Evolutionary conservation across 1,139 yeast genomes (phyloP), one percentile per base, ranked within the genome.

Genomic region (Kluyveromyces sp.): DNA sequence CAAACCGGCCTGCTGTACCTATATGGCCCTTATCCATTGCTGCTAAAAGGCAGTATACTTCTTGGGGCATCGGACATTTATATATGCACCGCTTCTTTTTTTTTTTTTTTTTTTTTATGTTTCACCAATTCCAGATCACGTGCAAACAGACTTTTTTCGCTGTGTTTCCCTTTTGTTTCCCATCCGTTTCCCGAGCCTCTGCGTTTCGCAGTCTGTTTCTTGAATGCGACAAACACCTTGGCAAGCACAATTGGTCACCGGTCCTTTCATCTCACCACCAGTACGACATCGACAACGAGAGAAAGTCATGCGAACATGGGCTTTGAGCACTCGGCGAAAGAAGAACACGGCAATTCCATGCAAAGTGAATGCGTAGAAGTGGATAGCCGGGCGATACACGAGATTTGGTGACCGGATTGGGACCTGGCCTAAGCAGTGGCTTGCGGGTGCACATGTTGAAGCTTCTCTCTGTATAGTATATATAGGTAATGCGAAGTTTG

Each of bases 221-320:
- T 27, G 28, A 41, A 41, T 34, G 39, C 43, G 38, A 41, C 43
- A 41, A 38, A 38, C 34, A 38, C 25, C 41, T 15, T 15, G 21
- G 21, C 21, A 15, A 15, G 21, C 21, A 15, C 21, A 15, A 15
- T 15, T 15, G 21, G 21, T 15, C 21, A 15, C 21, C 21, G 21
- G 21, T 15, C 21, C 21, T 6, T 30, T 28, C 26, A 28, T 31
- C 34, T 30, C 10, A 38, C 34, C 34, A 38, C n/a, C 25, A 38
- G 21, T 28, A 26, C 34, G 30, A 25, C 41, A 27, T 30, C 21
- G 26, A 27, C 10, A 29, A 38, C 34, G 8, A 3, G 27, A 25
- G 8, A 15, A 38, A 15, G n/a, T 6, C 26, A 31, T 38, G 41
- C 41, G 25, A 7, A 30, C 8, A n/a, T 8, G 34, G 34, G 34